A percentile compares a stretch with the other conserved stretches of the same genome.
These are phyloP conservation scores for Metarhizium robertsii DNA, from an alignment of 2,329 filamentous ascomycete species.

Conservation along the genomic window DNA sequence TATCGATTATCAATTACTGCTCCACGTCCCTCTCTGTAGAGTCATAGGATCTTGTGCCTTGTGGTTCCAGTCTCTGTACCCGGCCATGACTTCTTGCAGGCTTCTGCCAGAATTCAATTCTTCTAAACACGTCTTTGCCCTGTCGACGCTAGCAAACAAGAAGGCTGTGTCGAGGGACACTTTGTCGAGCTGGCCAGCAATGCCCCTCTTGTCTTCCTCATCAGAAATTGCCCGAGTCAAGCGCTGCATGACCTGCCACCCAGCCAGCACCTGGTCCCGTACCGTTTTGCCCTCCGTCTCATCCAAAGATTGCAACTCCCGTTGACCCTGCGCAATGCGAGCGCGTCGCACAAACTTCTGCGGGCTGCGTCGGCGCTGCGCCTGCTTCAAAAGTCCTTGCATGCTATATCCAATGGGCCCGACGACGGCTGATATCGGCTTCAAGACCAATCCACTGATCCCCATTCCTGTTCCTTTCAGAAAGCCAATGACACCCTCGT, in stretches of 20 bases:
- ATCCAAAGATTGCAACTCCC: constrained; percentile 29
- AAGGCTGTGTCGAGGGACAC: constrained; percentile 17
- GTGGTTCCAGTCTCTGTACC: constrained; percentile 5
- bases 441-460: constrained; percentile 53
- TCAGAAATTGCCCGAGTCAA: constrained; percentile 18
- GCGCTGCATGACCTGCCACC: constrained; percentile 23
- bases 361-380: constrained; percentile 42
- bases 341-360: constrained; percentile 44
- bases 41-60: constrained; percentile 5
- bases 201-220: constrained; percentile 27
- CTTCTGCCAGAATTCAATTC: constrained; percentile 34
- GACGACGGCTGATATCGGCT: constrained; percentile 52
- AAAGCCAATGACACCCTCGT: constrained; percentile 37
- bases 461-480: constrained; percentile 53
- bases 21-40: constrained; percentile 6
- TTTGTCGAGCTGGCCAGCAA: constrained; percentile 25
- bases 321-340: constrained; percentile 48
- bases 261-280: constrained; percentile 18
- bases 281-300: constrained; percentile 19
- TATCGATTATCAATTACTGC: constrained; percentile 4
- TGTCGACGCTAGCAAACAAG: constrained; percentile 40
- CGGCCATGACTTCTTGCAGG: constrained; percentile 14
- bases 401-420: constrained; percentile 53
- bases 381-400: constrained; percentile 55
- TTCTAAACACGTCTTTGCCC: constrained; percentile 34